Evolutionary conservation across 495 filamentous ascomycete genomes (phyloP).

Genomic region (Penicillium ucsense): DNA sequence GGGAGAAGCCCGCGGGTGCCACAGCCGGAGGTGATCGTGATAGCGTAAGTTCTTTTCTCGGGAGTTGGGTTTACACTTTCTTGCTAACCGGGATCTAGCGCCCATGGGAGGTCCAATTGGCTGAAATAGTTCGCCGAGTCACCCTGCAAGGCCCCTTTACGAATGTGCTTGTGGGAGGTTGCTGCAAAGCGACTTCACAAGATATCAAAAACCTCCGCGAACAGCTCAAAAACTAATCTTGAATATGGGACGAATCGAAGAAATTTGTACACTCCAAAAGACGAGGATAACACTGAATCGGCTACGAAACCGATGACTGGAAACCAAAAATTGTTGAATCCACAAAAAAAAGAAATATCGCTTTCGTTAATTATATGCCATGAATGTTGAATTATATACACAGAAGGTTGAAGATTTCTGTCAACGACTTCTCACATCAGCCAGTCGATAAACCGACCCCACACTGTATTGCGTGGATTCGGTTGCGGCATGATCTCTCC

Average conservation of each 20-base stretch:
- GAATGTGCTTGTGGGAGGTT: constrained; percentile 48
- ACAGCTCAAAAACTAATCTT: constrained; percentile 9
- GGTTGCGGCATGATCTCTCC: constrained; percentile 19
- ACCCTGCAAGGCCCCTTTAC: constrained; percentile 38
- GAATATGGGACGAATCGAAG: too few species aligned
- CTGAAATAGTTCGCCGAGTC: constrained; percentile 24
- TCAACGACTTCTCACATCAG: constrained; percentile 11
- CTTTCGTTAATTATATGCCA: background rate
- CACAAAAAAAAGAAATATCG: background rate
- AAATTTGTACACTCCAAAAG: too few species aligned
- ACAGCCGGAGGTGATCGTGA: constrained; percentile 4
- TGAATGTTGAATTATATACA: background rate
- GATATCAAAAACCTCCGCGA: constrained; percentile 40
- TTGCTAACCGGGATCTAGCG: constrained; percentile 13
- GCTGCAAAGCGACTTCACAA: constrained; percentile 45
- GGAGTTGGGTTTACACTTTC: background rate
- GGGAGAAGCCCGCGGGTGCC: constrained; percentile 31
- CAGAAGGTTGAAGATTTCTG: background rate
- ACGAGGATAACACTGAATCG: background rate
- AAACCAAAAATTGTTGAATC: background rate
- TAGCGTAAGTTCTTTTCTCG: constrained; percentile 9
- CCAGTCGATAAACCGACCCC: constrained; percentile 24
- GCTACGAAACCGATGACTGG: constrained; percentile 4
- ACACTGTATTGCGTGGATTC: constrained; percentile 12
- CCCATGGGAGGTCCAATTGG: constrained; percentile 42